These are phyloP conservation scores for Dendrobium officinale DNA, from an alignment of 106 monocot genomes.

Conservation along the genomic window DNA sequence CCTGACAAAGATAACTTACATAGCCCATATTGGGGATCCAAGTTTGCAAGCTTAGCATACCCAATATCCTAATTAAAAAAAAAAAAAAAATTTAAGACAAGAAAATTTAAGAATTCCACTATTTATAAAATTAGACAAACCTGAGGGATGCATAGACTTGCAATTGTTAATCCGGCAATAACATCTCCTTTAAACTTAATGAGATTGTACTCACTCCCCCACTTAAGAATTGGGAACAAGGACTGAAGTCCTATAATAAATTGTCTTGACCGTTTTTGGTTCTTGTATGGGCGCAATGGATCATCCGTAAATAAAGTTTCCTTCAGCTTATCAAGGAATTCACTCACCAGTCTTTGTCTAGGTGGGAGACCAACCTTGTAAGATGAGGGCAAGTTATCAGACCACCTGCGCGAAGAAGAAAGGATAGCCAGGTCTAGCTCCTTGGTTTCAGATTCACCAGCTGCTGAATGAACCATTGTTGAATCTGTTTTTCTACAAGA, in stretches of 20 bases:
- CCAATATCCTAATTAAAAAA: constrained; percentile 13
- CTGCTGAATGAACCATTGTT: constrained; percentile 16
- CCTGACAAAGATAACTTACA: constrained; percentile 14
- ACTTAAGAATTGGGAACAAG: constrained; percentile 70
- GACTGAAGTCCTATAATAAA: constrained; percentile 46
- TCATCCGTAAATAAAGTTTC: constrained; percentile 89
- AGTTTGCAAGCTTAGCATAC: constrained; percentile 23
- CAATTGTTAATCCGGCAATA: constrained; percentile 89
- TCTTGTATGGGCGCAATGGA: constrained; percentile 71
- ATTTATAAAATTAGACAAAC: constrained; percentile 16
- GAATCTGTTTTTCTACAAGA: not conserved
- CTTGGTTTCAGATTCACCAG: not conserved
- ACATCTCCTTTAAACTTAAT: constrained; percentile 68
- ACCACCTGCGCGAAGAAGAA: constrained; percentile 9
- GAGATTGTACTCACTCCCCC: constrained; percentile 66
- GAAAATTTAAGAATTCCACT: not conserved
- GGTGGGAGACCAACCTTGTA: constrained; percentile 67
- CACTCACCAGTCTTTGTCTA: constrained; percentile 27
- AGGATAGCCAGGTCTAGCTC: constrained; percentile 19
- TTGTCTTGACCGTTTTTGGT: constrained; percentile 51
- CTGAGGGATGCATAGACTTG: constrained; percentile 95
- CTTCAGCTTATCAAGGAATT: constrained; percentile 45
- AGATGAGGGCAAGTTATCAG: constrained; percentile 2
- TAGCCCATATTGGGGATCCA: constrained; percentile 26
- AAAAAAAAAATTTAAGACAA: not conserved